Base-by-base conservation (phyloP, 495 filamentous ascomycete species). In the Hypoxylon fuscum region DNA sequence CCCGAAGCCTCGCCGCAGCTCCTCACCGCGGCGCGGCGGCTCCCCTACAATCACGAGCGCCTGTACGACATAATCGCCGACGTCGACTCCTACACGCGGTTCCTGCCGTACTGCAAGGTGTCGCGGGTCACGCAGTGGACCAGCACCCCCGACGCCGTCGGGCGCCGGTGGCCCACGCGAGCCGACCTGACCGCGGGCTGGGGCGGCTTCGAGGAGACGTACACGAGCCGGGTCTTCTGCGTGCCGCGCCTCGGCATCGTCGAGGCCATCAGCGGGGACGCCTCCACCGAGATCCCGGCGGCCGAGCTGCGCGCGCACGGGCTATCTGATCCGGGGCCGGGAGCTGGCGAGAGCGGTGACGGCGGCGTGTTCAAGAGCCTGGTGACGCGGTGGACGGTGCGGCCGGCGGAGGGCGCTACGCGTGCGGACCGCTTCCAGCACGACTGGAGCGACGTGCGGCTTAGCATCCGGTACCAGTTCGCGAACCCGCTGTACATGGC, bases 1-100 rank as follows among this genome's bases (percentile, higher is more conserved):
- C 68, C 78, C 41, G 58, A 64, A 22, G 5, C 34, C 20, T 37
- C 48, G 21, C 61, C 79, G 0, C 84, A 86, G 63, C 85, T 78
- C 64, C 84, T 97, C 61, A 82, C 81, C 58, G 91, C 90, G 15
- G 80, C 83, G 38, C 89, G 90, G 59, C 88, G 81, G n/a, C 88
- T 98, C 57, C 90, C 90, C 22, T 96, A 96, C 82, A 75, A 85
- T 1, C 80, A 87, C 42, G 53, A 68, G 3, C 75, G 83, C 0
- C 84, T 98, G 64, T 97, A 92, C 87, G 77, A 77, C 54, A 78
- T 97, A 27, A 90, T 97, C 73, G 83, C 92, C 70, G 90, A 96
- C 71, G 87, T 97, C 60, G 81, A 88, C 73, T 84, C 82, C 64
- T 98, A 97, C 86, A 74, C 76, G 37, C 67, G 76, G 61, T 98